Conservation (phyloP, 768 basidiomycete genomes). For the Mycena floridula region DNA sequence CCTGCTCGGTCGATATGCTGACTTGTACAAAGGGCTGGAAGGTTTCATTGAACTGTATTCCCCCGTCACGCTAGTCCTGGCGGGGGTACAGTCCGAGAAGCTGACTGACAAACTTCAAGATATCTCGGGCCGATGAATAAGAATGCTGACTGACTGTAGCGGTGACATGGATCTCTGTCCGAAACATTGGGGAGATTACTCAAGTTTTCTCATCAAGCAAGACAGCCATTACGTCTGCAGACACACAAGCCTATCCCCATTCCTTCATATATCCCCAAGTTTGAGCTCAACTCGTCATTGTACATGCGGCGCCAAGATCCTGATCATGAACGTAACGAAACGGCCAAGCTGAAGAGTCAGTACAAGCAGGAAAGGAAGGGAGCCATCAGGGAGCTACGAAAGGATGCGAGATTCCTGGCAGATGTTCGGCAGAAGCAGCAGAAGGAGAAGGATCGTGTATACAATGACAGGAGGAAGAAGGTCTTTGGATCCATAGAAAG, state of each 20-base stretch:
- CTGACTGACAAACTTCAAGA: slow-evolving; percentile 48
- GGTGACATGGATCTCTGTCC: slow-evolving; percentile 33
- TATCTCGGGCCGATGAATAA: too few species aligned
- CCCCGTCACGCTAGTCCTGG: slow-evolving; percentile 59
- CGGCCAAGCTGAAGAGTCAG: slow-evolving; percentile 76
- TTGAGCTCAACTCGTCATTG: slow-evolving; percentile 70
- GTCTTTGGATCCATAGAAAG: slow-evolving; percentile 73
- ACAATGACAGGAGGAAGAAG: slow-evolving; percentile 78
- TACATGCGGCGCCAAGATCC: slow-evolving; percentile 83
- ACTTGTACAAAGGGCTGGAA: slow-evolving; percentile 70
- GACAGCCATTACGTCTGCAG: slow-evolving; percentile 80
- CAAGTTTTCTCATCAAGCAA: slow-evolving; percentile 64
- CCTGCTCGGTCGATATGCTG: slow-evolving; percentile 62
- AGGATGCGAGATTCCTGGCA: slow-evolving; percentile 92
- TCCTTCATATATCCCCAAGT: slow-evolving; percentile 88
- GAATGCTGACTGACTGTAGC: slow-evolving; percentile 31
- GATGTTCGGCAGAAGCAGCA: slow-evolving; percentile 80
- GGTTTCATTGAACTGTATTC: slow-evolving; percentile 83
- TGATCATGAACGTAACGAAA: slow-evolving; percentile 85
- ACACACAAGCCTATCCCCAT: slow-evolving; percentile 96
- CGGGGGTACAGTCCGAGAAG: slow-evolving; percentile 36
- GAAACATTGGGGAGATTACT: slow-evolving; percentile 58
- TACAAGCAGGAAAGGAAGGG: slow-evolving; percentile 97
- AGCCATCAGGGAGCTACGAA: slow-evolving; percentile 91
- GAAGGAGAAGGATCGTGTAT: slow-evolving; percentile 75